Conservation (phyloP, 352 stramenopile species). For the Pythium vanterpoolii region DNA sequence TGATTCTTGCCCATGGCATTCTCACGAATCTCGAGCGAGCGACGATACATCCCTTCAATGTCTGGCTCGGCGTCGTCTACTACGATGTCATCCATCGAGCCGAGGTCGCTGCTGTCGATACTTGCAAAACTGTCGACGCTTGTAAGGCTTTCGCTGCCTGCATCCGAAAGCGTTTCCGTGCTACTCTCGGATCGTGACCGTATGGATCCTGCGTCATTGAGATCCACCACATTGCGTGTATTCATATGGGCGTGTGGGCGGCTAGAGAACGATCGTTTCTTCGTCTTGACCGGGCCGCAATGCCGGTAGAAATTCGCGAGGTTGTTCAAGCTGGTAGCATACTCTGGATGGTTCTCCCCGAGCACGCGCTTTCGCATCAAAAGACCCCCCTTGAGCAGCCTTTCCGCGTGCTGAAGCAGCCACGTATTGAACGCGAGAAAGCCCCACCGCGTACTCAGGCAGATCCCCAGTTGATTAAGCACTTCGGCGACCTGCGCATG, state of each 20-base stretch:
- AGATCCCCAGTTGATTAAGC: slow-evolving; percentile 79
- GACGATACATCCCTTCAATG: slow-evolving; percentile 71
- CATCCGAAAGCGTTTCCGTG: slow-evolving; percentile 9
- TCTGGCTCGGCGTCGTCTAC: slow-evolving; percentile 33
- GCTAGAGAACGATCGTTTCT: slow-evolving; percentile 12
- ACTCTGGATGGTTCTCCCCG: slow-evolving; percentile 71
- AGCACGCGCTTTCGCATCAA: slow-evolving; percentile 70
- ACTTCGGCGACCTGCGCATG: slow-evolving; percentile 79
- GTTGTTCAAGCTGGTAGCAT: slow-evolving; percentile 81
- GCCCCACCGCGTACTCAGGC: slow-evolving; percentile 66
- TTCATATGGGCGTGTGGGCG: slow-evolving; percentile 11
- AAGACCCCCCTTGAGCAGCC: slow-evolving; percentile 62
- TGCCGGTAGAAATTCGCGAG: slow-evolving; percentile 86
- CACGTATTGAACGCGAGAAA: slow-evolving; percentile 72
- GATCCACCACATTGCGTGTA: slow-evolving; percentile 13
- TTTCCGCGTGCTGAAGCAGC: slow-evolving; percentile 72
- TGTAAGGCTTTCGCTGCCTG: slow-evolving; percentile 18
- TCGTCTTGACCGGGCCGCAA: slow-evolving; percentile 27
- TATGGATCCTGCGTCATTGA: slow-evolving; percentile 21
- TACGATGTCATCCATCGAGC: background rate
- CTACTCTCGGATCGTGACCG: slow-evolving; percentile 13
- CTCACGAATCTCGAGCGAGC: slow-evolving; percentile 75
- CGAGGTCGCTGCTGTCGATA: slow-evolving; percentile 17
- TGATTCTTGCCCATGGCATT: slow-evolving; percentile 59
- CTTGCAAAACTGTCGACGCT: slow-evolving; percentile 16